phyloP scores from a whole-genome alignment of 306 rosid species.

The Calophaca sinica region DNA sequence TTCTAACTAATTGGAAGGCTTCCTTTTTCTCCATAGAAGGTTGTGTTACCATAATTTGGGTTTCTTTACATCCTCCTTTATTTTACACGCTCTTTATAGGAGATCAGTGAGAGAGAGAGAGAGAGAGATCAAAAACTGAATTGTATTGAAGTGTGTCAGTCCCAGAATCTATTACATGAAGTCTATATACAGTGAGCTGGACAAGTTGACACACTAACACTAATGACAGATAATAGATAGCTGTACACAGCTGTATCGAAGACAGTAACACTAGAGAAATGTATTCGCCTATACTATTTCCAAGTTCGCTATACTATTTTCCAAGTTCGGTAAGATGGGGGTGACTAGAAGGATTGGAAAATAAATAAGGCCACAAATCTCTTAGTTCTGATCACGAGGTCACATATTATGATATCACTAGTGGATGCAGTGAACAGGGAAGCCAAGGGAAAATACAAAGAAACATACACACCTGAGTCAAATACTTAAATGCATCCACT shows the following conservation, averaged over 20 bases:
- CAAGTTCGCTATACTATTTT: too few species aligned
- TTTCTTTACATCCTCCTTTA: conserved; percentile 15
- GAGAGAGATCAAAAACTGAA: too few species aligned
- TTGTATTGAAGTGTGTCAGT: too few species aligned
- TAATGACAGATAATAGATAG: too few species aligned
- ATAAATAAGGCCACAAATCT: not conserved
- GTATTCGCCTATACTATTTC: too few species aligned
- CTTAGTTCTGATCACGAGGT: conserved; percentile 12
- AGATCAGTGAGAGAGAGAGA: too few species aligned
- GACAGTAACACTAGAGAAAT: too few species aligned
- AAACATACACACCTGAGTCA: conserved; percentile 79
- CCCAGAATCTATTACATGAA: too few species aligned
- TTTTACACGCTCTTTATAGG: not conserved
- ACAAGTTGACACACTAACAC: too few species aligned
- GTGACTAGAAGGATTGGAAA: conserved; percentile 19
- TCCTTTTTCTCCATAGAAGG: conserved; percentile 27
- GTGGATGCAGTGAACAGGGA: conserved; percentile 32
- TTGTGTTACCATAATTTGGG: conserved; percentile 12
- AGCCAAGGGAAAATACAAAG: conserved; percentile 14
- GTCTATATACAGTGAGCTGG: too few species aligned
- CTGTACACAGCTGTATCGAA: too few species aligned
- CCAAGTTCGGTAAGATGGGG: not conserved
- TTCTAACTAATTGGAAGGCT: conserved; percentile 16
- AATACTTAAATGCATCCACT: conserved; percentile 96
- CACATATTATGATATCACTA: conserved; percentile 6